Conservation (phyloP, 2,329 filamentous ascomycete species). For the Sclerotinia trifoliorum region DNA sequence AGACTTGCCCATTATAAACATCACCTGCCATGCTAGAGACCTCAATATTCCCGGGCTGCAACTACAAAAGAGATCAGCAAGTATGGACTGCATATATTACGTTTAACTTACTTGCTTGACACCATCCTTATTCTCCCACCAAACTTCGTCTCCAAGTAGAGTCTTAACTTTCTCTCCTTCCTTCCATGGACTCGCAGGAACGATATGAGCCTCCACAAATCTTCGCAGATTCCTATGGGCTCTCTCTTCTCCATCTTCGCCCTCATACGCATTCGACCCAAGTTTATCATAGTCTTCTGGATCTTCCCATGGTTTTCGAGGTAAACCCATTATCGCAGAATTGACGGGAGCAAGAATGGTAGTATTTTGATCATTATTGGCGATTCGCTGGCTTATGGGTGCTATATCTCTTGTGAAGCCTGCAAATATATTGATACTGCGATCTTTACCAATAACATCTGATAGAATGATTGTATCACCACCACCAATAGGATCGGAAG, state of each 20-base stretch:
- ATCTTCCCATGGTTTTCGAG: constrained; percentile 84
- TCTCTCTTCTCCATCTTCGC: constrained; percentile 69
- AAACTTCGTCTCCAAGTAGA: constrained; percentile 66
- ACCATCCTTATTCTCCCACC: constrained; percentile 75
- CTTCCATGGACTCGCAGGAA: constrained; percentile 73
- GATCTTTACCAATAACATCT: constrained; percentile 78
- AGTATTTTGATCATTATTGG: constrained; percentile 65
- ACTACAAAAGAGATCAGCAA: constrained; percentile 44
- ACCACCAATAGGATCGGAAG: constrained; percentile 31
- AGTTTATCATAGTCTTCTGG: constrained; percentile 67
- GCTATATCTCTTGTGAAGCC: constrained; percentile 75
- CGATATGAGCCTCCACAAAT: constrained; percentile 85
- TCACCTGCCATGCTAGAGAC: constrained; percentile 71
- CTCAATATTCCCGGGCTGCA: constrained; percentile 78
- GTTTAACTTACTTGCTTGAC: constrained; percentile 59
- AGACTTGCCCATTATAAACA: constrained; percentile 83
- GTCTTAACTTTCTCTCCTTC: constrained; percentile 65
- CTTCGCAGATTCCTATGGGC: constrained; percentile 72
- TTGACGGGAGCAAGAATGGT: constrained; percentile 89
- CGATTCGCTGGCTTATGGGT: constrained; percentile 65
- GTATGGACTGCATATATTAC: neutral
- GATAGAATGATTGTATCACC: constrained; percentile 65
- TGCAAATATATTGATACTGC: constrained; percentile 80
- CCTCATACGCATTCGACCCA: constrained; percentile 73
- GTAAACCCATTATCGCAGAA: constrained; percentile 71